phyloP scores from a whole-genome alignment of 805 yeast genomes.

The Candida pseudofarinosa region DNA sequence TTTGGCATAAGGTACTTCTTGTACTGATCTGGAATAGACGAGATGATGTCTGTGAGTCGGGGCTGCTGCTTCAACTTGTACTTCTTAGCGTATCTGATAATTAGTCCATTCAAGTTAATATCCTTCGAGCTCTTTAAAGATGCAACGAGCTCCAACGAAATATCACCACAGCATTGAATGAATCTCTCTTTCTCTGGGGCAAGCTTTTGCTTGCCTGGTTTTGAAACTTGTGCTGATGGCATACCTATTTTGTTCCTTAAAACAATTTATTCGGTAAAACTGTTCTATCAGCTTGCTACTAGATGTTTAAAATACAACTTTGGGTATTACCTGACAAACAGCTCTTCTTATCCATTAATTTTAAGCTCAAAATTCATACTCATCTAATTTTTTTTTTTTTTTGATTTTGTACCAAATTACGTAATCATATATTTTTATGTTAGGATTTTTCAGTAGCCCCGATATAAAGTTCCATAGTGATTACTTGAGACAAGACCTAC shows the following conservation, averaged over 20 bases:
- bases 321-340: too few relatives aligned
- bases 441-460: neutral
- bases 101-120: slow-evolving; percentile 85
- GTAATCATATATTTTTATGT: neutral
- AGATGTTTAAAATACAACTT: too few relatives aligned
- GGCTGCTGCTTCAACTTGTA: slow-evolving; percentile 92
- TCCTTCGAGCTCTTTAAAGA: slow-evolving; percentile 71
- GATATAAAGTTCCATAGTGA: neutral
- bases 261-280: too few relatives aligned
- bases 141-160: slow-evolving; percentile 78
- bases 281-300: too few relatives aligned
- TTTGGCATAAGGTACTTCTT: slow-evolving; percentile 88
- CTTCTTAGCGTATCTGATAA: slow-evolving; percentile 80
- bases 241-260: slow-evolving; percentile 14
- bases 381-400: slow-evolving; percentile 1
- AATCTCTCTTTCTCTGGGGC: slow-evolving; percentile 94
- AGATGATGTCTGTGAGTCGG: slow-evolving; percentile 87
- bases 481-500: neutral
- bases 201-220: slow-evolving; percentile 51
- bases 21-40: slow-evolving; percentile 94
- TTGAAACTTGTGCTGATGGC: slow-evolving; percentile 27
- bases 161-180: slow-evolving; percentile 87
- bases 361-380: neutral
- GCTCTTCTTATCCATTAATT: neutral
- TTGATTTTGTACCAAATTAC: neutral